Evolutionary conservation across 768 basidiomycete species (phyloP).

Genomic region (Gymnopilus junonius): DNA sequence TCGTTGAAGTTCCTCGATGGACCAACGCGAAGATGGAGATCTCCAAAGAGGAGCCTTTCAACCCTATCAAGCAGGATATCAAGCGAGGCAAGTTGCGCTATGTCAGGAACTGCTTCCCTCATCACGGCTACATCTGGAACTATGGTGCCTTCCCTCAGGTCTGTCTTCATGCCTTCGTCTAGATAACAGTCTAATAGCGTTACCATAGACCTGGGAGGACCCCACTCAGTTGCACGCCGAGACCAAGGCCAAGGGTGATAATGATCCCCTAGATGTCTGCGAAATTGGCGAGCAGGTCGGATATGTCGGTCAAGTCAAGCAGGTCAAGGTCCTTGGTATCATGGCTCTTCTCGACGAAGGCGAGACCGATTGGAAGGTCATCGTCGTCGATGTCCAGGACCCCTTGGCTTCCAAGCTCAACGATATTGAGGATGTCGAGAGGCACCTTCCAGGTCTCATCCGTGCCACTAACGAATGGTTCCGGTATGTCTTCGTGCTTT

Average conservation of each 20-base stretch:
- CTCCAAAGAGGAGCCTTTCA: slow-evolving; percentile 97
- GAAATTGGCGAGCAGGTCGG: slow-evolving; percentile 99
- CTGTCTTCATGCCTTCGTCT: slow-evolving; percentile 23
- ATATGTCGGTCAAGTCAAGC: slow-evolving; percentile 96
- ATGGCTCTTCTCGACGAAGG: slow-evolving; percentile 99
- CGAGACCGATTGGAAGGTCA: slow-evolving; percentile 99
- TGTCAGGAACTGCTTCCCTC: slow-evolving; percentile 99
- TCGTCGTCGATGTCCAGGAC: slow-evolving; percentile 95
- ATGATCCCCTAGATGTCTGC: slow-evolving; percentile 99
- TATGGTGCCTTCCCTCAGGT: slow-evolving; percentile 99
- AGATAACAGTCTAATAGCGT: slow-evolving; percentile 2
- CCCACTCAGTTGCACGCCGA: slow-evolving; percentile 85
- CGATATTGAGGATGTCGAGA: slow-evolving; percentile 98
- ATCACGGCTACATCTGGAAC: slow-evolving; percentile 99
- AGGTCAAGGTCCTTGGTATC: slow-evolving; percentile 99
- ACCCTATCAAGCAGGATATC: slow-evolving; percentile 99
- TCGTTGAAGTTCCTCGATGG: slow-evolving; percentile 98
- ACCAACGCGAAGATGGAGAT: slow-evolving; percentile 99
- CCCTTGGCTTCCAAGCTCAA: slow-evolving; percentile 96
- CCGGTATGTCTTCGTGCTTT: slow-evolving; percentile 52
- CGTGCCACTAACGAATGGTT: slow-evolving; percentile 99
- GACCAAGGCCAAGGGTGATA: slow-evolving; percentile 99
- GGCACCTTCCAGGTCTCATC: slow-evolving; percentile 95
- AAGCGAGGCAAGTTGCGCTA: slow-evolving; percentile 96
- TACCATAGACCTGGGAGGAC: slow-evolving; percentile 94